Base-by-base conservation (phyloP, 2,329 filamentous ascomycete species). In the Cladosporium sp. region DNA sequence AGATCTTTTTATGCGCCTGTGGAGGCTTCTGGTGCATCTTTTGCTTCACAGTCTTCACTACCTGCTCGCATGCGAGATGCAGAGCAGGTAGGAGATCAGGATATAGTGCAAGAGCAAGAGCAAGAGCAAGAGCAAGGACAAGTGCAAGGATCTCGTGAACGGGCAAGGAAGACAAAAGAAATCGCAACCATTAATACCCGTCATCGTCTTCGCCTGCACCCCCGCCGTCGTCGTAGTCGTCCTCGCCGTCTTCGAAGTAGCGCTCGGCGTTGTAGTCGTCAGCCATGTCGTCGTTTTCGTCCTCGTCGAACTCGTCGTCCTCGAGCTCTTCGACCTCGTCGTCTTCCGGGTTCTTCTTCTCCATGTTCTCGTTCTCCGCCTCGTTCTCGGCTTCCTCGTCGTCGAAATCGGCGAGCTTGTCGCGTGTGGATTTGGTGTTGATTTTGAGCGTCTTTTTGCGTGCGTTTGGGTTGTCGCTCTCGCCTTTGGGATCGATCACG, bases 251-350 rank as follows among this genome's bases (percentile, higher is more conserved):
- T 16, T 49, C 46, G 29, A 49, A 49, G 38, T 49, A 49, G 29
- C 39, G 38, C 46, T 49, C 46, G 18, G 46, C 46, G 29, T 49
- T 49, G 38, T 49, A 49, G 38, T 49, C 46, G 38, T 49, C 48
- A 38, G 40, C 48, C 41, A 50, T 43, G 18, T 50, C 41, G 22
- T 43, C 48, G 35, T 50, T 45, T 18, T 50, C 48, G 22, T 43
- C 41, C 15, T 50, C 48, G 20, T 45, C 48, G 18, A 50, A 50
- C 12, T 50, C 48, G 40, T 50, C 38, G 41, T 46, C 51, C 45
- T 53, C 40, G 8, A 50, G 47, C 51, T 53, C 51, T 16, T 53
- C 47, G 18, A 30, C 40, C 11, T 39, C 47, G 42, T 43, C 51
- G n/a, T 46, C 46, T 9, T 50, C 47, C 7, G 40, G 15, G 36